Conservation (phyloP, 345 rosid species). For the Eucalyptus erythrocorys region DNA sequence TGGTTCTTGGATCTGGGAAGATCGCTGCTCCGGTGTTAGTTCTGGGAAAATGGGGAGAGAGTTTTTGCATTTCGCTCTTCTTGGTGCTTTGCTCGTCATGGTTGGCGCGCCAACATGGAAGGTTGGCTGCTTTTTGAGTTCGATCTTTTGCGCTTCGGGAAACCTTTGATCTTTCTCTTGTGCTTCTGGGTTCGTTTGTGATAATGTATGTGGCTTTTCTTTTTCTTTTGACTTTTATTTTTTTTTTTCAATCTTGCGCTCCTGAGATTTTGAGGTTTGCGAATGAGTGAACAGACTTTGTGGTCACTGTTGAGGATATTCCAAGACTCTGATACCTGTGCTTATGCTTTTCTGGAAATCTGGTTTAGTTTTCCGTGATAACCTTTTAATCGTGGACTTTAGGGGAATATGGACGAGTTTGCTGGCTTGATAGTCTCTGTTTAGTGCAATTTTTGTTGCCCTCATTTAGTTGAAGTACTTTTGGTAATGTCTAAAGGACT, state of each 20-base stretch:
- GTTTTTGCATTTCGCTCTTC: constrained; percentile 39
- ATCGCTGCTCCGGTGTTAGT: not conserved
- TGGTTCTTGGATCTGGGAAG: constrained; percentile 57
- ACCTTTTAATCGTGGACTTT: not conserved
- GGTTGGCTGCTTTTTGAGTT: constrained; percentile 24
- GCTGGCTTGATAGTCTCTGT: not conserved
- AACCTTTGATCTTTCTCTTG: not conserved
- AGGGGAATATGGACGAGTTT: not conserved
- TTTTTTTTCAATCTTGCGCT: not conserved
- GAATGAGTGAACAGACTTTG: not conserved
- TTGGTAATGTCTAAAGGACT: not conserved
- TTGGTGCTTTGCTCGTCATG: constrained; percentile 35
- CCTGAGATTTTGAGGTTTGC: not conserved
- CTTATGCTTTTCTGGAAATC: not conserved
- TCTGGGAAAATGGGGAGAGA: constrained; percentile 21
- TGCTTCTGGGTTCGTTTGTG: not conserved
- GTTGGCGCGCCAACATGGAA: constrained; percentile 69
- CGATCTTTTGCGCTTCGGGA: not conserved
- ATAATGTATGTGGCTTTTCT: not conserved
- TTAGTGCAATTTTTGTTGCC: not conserved
- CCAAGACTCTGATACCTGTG: not conserved
- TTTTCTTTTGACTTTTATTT: too few relatives aligned
- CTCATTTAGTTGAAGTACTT: not conserved
- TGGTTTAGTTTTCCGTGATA: not conserved
- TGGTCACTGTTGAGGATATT: not conserved